A percentile compares a stretch with the other conserved stretches of the same genome.
Evolutionary conservation across 352 stramenopile species (phyloP).

Genomic region (Globisporangium heterothallicum): DNA sequence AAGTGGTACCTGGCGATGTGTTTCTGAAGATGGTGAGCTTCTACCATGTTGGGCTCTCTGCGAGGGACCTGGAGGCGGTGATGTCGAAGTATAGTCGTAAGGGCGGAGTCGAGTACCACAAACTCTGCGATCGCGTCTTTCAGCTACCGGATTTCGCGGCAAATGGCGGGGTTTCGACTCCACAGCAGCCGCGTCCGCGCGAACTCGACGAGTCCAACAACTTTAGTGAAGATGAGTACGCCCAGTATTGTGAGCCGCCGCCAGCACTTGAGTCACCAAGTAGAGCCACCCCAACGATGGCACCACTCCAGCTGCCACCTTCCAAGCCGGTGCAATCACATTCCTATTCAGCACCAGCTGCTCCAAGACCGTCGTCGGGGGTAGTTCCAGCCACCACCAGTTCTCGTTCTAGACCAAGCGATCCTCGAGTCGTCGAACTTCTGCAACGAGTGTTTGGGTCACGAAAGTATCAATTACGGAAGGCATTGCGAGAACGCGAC

Average conservation of each 20-base stretch:
- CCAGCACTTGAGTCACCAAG: not conserved
- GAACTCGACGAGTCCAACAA: slow-evolving; percentile 4
- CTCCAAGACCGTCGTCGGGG: not conserved
- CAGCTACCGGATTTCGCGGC: slow-evolving; percentile 13
- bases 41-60: slow-evolving; percentile 19
- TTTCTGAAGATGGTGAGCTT: slow-evolving; percentile 24
- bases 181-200: not conserved
- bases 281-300: not conserved
- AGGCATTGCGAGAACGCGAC: slow-evolving; percentile 57
- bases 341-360: not conserved
- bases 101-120: slow-evolving; percentile 26
- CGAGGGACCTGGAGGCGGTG: slow-evolving; percentile 28
- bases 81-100: slow-evolving; percentile 25
- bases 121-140: slow-evolving; percentile 35
- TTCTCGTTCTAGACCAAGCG: slow-evolving; percentile 2
- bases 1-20: slow-evolving; percentile 17
- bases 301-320: not conserved
- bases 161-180: not conserved
- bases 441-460: slow-evolving; percentile 48
- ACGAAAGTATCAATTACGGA: slow-evolving; percentile 69
- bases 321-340: slow-evolving; percentile 4
- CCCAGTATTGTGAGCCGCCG: slow-evolving; percentile 11
- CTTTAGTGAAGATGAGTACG: slow-evolving; percentile 5
- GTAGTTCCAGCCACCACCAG: not conserved
- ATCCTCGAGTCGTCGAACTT: slow-evolving; percentile 34